phyloP scores from a whole-genome alignment of 2,329 filamentous ascomycete genomes.

The Plectosphaerella plurivora region DNA sequence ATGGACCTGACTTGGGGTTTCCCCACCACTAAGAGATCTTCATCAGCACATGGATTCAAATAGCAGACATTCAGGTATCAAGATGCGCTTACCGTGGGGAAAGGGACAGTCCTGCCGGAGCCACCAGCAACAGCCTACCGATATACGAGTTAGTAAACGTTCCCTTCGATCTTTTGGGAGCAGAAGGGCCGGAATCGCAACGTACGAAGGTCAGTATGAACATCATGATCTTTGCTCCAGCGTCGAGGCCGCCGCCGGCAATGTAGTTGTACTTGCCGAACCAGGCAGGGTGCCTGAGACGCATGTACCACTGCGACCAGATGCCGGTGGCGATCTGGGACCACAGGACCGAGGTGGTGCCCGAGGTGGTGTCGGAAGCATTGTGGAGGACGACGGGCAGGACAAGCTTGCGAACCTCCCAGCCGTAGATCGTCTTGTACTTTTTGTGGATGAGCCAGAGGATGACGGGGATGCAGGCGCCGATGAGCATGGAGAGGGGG shows the following conservation, averaged over 20 bases:
- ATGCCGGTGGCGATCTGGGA: constrained; percentile 25
- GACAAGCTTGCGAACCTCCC: constrained; percentile 8
- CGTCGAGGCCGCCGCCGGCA: constrained; percentile 13
- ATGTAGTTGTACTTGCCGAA: constrained; percentile 22
- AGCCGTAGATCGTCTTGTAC: constrained; percentile 9
- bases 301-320: constrained; percentile 22
- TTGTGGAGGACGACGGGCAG: constrained; percentile 11
- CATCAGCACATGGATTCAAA: neutral
- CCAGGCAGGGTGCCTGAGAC: constrained; percentile 15
- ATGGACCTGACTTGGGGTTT: neutral
- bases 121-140: constrained; percentile 10
- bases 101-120: constrained; percentile 10
- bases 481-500: constrained; percentile 32
- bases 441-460: constrained; percentile 7
- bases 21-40: neutral
- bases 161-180: no score
- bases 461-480: constrained; percentile 12
- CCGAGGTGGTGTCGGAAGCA: constrained; percentile 8
- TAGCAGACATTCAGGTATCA: neutral
- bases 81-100: constrained; percentile 8
- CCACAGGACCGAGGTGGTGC: constrained; percentile 10
- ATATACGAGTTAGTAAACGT: no score
- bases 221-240: constrained; percentile 15
- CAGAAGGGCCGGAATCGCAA: no score
- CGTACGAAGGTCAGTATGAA: constrained; percentile 13